These are phyloP conservation scores for Gossypium trilobum DNA, from an alignment of 441 rosid genomes.

Conservation along the genomic window DNA sequence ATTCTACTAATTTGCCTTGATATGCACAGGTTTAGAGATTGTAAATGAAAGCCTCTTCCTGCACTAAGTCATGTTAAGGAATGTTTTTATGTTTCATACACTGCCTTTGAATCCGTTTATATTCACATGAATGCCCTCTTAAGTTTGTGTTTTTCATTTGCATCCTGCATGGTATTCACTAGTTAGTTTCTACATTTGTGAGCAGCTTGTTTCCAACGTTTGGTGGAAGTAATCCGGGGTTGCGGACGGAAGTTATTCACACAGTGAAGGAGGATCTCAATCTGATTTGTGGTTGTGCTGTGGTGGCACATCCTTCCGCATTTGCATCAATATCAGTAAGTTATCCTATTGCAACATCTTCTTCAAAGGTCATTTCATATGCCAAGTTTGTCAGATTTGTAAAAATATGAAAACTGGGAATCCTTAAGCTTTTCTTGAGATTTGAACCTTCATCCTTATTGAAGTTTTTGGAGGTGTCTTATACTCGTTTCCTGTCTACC, in stretches of 20 bases:
- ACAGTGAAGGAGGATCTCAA: slow-evolving; percentile 66
- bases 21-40: not conserved
- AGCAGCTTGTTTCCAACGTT: slow-evolving; percentile 62
- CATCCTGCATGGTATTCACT: not conserved
- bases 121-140: not conserved
- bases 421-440: not conserved
- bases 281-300: slow-evolving; percentile 65
- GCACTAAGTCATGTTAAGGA: not conserved
- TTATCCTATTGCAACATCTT: not conserved
- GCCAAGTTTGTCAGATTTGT: not conserved
- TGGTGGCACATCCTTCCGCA: slow-evolving; percentile 54
- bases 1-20: not conserved
- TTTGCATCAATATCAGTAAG: slow-evolving; percentile 80
- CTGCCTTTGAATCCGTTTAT: not conserved
- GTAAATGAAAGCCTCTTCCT: not conserved
- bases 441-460: not conserved
- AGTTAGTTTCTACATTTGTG: not conserved
- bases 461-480: not conserved
- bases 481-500: not conserved
- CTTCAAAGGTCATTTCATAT: not conserved
- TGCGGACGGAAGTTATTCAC: slow-evolving; percentile 65
- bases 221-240: slow-evolving; percentile 91
- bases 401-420: not conserved
- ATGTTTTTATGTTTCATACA: not conserved
- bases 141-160: not conserved